A percentile compares a stretch with the other conserved stretches of the same genome.
Conservation (phyloP, 2,329 filamentous ascomycete genomes). For the Calonectria pteridis region DNA sequence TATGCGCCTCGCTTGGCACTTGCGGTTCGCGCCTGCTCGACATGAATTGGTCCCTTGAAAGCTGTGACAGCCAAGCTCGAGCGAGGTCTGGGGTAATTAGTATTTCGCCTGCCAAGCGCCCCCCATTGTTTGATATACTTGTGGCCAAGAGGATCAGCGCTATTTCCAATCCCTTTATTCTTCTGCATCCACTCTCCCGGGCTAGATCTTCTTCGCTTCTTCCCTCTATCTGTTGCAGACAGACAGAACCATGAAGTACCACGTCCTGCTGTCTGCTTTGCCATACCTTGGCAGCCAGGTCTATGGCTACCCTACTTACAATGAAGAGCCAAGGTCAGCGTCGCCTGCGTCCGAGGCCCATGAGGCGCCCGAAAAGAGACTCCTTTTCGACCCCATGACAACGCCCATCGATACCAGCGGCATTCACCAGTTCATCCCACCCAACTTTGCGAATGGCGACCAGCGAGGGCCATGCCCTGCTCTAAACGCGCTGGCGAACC, state of each 20-base stretch:
- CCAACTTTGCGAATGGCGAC: conserved; percentile 41
- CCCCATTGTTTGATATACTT: background rate
- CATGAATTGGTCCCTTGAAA: background rate
- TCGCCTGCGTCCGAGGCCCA: background rate
- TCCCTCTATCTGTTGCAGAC: no score
- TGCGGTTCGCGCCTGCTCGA: background rate
- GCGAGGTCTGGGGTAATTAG: background rate
- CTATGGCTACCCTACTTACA: conserved; percentile 8
- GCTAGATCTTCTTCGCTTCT: background rate
- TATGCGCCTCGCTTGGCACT: background rate
- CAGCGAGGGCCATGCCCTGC: conserved; percentile 49
- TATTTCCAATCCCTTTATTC: conserved; percentile 13
- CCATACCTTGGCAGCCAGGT: background rate
- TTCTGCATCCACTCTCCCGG: background rate
- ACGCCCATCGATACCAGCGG: conserved; percentile 35
- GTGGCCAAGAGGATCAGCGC: background rate
- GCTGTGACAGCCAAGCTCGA: background rate
- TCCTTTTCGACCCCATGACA: conserved; percentile 1
- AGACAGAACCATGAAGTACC: conserved; percentile 12
- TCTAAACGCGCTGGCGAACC: conserved; percentile 53
- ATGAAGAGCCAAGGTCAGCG: background rate
- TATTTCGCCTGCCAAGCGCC: background rate
- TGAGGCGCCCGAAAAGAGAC: background rate
- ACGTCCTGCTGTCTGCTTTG: background rate
- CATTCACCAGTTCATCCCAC: conserved; percentile 41